A percentile compares a stretch with the other conserved stretches of the same genome.
phyloP scores from a whole-genome alignment of 495 filamentous ascomycete species.

The Penicillium macrosclerotiorum region DNA sequence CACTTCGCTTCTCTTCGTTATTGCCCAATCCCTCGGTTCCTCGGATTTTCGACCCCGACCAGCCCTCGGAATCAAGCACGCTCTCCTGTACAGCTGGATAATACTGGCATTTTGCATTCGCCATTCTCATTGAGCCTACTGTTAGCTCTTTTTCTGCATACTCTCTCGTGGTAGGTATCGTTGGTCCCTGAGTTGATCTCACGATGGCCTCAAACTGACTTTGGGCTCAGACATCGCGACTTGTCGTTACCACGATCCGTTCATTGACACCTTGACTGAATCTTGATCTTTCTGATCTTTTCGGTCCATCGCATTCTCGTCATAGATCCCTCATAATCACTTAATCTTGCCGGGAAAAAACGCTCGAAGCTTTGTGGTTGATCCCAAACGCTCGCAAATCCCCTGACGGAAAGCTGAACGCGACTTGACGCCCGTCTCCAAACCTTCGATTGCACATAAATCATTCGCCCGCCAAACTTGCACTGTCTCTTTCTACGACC shows the following conservation, averaged over 20 bases:
- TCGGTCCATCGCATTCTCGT: slow-evolving; percentile 16
- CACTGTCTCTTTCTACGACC: slow-evolving; percentile 21
- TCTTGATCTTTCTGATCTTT: too few species aligned
- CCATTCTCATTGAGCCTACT: slow-evolving; percentile 13
- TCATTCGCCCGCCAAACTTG: slow-evolving; percentile 13
- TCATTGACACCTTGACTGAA: slow-evolving; percentile 8
- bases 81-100: slow-evolving; percentile 27
- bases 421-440: slow-evolving; percentile 16
- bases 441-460: slow-evolving; percentile 37
- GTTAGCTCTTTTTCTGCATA: slow-evolving; percentile 17
- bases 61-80: not conserved
- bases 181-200: not conserved
- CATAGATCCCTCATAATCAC: slow-evolving; percentile 33
- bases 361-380: slow-evolving; percentile 31
- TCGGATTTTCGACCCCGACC: slow-evolving; percentile 3
- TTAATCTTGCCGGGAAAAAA: slow-evolving; percentile 32
- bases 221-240: slow-evolving; percentile 19
- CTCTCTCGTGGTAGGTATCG: slow-evolving; percentile 25
- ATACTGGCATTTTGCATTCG: slow-evolving; percentile 10
- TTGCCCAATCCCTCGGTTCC: not conserved
- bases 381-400: slow-evolving; percentile 26
- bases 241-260: slow-evolving; percentile 8
- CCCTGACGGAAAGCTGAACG: slow-evolving; percentile 13
- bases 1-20: slow-evolving; percentile 6
- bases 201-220: slow-evolving; percentile 7